Percentiles rank a stretch among this genome's conserved stretches.
Conservation (phyloP, 768 basidiomycete species). For the Pleurotus pulmonarius region DNA sequence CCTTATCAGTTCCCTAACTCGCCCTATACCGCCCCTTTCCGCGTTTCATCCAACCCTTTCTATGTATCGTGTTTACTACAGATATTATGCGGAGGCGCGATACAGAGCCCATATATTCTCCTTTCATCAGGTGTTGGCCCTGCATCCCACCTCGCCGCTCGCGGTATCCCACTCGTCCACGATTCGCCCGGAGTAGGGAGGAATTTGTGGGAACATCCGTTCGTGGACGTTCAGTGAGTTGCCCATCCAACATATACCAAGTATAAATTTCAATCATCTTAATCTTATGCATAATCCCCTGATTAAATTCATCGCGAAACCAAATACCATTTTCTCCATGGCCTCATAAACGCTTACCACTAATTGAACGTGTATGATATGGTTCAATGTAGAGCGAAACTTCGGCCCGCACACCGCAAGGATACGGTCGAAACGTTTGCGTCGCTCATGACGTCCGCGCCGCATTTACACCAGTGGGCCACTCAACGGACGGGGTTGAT, state of each 20-base stretch:
- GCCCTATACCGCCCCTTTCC: too few species aligned
- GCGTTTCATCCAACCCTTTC: background rate
- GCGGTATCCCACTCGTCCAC: background rate
- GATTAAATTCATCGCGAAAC: too few species aligned
- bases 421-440: constrained; percentile 8
- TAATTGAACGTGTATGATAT: background rate
- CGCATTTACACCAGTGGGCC: constrained; percentile 4
- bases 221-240: constrained; percentile 3
- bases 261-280: background rate
- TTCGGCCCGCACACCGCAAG: background rate
- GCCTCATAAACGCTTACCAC: background rate
- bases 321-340: background rate
- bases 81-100: constrained; percentile 4
- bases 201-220: constrained; percentile 5
- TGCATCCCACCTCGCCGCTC: background rate
- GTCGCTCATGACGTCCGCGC: background rate
- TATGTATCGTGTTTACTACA: background rate
- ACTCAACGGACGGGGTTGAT: background rate
- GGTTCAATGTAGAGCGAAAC: background rate
- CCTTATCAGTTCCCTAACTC: too few species aligned
- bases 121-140: constrained; percentile 4
- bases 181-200: constrained; percentile 1
- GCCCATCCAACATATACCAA: background rate
- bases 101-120: constrained; percentile 5
- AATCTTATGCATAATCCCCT: background rate